Evolutionary conservation across 1,284 basidiomycete genomes (phyloP), one percentile per base, ranked within the genome.

Genomic region (Mycosarcoma mackinlayi): DNA sequence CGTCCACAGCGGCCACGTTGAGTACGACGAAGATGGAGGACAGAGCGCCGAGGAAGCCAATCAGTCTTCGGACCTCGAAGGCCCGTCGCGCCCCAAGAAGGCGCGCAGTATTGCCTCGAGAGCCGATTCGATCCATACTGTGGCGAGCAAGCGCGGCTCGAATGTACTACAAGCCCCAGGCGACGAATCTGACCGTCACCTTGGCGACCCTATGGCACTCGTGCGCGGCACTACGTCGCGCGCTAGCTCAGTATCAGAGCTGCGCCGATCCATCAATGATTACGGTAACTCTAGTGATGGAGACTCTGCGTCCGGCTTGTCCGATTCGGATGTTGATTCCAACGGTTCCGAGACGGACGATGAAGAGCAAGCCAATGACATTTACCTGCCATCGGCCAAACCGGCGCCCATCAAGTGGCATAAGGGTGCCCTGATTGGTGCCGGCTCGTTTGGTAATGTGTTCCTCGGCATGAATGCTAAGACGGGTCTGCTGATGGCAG

Each of bases 361-460:
- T 19, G 60, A 63, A n/a, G 42, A 48, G 11, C 50, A 49, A 21
- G 40, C 37, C 31, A 39, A 40, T 40, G 47, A 55, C 38, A 52
- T 59, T 21, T 54, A 54, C 30, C 25, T 44, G 18, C 42, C 60
- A 9, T 48, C 65, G 3, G 50, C 74, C 0, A 59, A 52, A 45
- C 76, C 76, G 46, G 58, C 77, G 84, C 91, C 88, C 13, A 92
- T 91, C 83, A 96, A 97, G 84, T 99, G 96, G 96, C 94, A 98
- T 85, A 97, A 96, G 77, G 96, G 96, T 48, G 95, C 95, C 3
- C 88, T 98, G 66, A 98, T 99, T 75, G 96, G 96, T 55, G 91
- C 93, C 21, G 96, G 96, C 1, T 82, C 79, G 9, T 82, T 81
- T 33, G 80, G 80, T 31, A 81, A 83, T 33, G 83, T 84, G 8